Percentiles rank a stretch among this genome's conserved stretches.
These are phyloP conservation scores for Ceratobasidium sp. DNA, from an alignment of 1,284 basidiomycete species.

Conservation along the genomic window DNA sequence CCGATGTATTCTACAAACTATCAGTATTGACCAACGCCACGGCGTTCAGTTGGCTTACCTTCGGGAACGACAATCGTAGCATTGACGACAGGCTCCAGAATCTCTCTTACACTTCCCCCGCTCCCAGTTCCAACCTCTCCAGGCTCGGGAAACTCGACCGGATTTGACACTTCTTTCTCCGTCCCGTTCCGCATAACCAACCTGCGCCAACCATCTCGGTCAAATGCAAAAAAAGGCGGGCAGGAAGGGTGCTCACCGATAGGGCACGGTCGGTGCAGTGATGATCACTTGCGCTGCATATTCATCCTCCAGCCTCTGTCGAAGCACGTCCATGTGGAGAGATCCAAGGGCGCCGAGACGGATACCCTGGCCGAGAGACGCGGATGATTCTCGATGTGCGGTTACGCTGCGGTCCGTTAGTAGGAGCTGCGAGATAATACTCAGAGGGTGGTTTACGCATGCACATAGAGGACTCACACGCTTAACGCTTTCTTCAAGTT, in stretches of 20 bases:
- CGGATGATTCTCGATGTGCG: constrained; percentile 91
- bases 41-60: constrained; percentile 61
- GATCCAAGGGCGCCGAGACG: constrained; percentile 96
- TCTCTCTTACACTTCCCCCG: constrained; percentile 66
- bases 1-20: constrained; percentile 89
- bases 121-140: constrained; percentile 63
- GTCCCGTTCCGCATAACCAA: constrained; percentile 80
- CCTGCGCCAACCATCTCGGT: constrained; percentile 53
- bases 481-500: constrained; percentile 96
- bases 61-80: constrained; percentile 94
- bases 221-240: background rate
- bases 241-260: constrained; percentile 64
- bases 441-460: background rate
- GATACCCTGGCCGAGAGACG: constrained; percentile 94
- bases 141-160: constrained; percentile 89
- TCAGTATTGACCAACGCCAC: constrained; percentile 9
- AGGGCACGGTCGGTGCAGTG: constrained; percentile 93
- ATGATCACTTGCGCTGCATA: constrained; percentile 90
- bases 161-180: constrained; percentile 80
- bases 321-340: constrained; percentile 96
- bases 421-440: constrained; percentile 65
- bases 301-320: constrained; percentile 96
- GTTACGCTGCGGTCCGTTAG: constrained; percentile 92
- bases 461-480: constrained; percentile 64
- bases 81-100: constrained; percentile 90